Evolutionary conservation across 2,329 filamentous ascomycete species (phyloP).

Genomic region (Trichophyton rubrum): DNA sequence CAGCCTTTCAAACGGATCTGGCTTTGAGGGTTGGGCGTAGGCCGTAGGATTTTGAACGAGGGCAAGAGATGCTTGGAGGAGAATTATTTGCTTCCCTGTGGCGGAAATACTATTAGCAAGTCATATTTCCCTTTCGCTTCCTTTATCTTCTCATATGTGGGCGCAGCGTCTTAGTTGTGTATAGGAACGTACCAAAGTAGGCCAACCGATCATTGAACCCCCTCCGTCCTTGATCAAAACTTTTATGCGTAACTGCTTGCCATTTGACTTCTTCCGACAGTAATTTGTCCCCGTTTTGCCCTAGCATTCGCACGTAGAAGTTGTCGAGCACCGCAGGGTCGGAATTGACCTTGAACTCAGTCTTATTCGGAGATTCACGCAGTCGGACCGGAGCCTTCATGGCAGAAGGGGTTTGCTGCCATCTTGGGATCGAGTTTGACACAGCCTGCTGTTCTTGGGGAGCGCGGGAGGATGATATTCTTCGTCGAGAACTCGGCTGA

Average conservation of each 20-base stretch:
- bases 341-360: slow-evolving; percentile 55
- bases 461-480: slow-evolving; percentile 19
- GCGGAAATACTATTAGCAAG: slow-evolving; percentile 1
- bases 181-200: slow-evolving; percentile 55
- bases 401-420: slow-evolving; percentile 55
- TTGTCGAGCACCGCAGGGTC: slow-evolving; percentile 61
- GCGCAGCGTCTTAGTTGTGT: background rate
- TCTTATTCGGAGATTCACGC: slow-evolving; percentile 25
- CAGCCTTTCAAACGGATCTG: slow-evolving; percentile 44
- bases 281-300: slow-evolving; percentile 56
- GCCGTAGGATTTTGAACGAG: slow-evolving; percentile 39
- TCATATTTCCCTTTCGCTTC: background rate
- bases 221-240: slow-evolving; percentile 86
- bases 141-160: too few species aligned
- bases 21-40: slow-evolving; percentile 20
- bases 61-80: slow-evolving; percentile 52
- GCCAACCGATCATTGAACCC: slow-evolving; percentile 90
- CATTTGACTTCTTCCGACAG: slow-evolving; percentile 89
- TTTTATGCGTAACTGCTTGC: slow-evolving; percentile 95
- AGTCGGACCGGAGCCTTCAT: slow-evolving; percentile 55
- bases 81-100: slow-evolving; percentile 50
- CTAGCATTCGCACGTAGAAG: slow-evolving; percentile 66
- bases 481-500: slow-evolving; percentile 14
- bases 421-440: slow-evolving; percentile 43
- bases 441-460: slow-evolving; percentile 21